A percentile compares a stretch with the other conserved stretches of the same genome.
phyloP scores from a whole-genome alignment of 371 early-diverging fungal genomes.

The Mucor racemosus region DNA sequence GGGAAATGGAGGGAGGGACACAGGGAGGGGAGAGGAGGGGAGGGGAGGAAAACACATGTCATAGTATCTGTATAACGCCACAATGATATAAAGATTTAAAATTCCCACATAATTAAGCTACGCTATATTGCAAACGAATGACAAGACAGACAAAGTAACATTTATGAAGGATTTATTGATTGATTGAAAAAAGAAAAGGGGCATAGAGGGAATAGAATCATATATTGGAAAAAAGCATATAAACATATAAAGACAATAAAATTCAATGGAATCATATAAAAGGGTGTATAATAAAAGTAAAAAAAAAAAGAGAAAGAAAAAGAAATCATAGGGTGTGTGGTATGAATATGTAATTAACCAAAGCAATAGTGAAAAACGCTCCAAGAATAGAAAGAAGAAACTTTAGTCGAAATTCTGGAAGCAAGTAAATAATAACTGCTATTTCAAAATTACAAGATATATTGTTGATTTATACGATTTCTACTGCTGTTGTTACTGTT shows the following conservation, averaged over 20 bases:
- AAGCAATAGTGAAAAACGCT: not conserved
- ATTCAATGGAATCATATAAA: not conserved
- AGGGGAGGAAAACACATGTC: too few species aligned
- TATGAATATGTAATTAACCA: not conserved
- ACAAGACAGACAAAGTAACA: not conserved
- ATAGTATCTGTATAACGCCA: too few species aligned
- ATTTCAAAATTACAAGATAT: not conserved
- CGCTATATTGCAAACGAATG: too few species aligned
- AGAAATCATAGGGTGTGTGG: not conserved
- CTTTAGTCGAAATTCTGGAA: not conserved
- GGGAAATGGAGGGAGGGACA: too few species aligned
- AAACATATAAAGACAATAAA: not conserved
- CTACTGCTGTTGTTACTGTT: not conserved
- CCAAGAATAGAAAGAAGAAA: not conserved
- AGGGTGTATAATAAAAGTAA: not conserved
- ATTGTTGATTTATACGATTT: not conserved
- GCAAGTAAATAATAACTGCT: not conserved
- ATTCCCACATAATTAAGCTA: too few species aligned
- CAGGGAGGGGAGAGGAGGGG: too few species aligned
- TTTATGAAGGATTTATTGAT: not conserved
- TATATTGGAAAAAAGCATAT: not conserved
- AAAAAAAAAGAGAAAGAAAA: not conserved
- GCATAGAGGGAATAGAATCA: not conserved
- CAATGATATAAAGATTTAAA: too few species aligned
- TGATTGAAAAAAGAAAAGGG: not conserved